Evolutionary conservation across 2,329 filamentous ascomycete genomes (phyloP).

Genomic region (Aschersonia sp.): DNA sequence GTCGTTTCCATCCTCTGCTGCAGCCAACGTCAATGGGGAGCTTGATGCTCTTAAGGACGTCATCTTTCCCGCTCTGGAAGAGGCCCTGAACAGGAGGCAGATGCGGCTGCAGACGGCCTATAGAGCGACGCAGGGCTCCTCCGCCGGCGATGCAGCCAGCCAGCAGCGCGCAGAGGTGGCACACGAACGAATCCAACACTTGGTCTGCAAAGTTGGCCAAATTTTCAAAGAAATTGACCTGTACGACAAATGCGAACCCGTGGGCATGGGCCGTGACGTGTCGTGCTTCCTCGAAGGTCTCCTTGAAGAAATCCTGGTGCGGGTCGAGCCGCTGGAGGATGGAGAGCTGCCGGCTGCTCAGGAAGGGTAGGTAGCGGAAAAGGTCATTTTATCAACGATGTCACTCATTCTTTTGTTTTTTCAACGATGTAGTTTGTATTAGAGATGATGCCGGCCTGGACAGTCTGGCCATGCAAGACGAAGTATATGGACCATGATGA

Average conservation of each 20-base stretch:
- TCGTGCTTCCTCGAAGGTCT: conserved; percentile 82
- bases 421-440: not conserved
- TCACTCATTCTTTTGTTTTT: not conserved
- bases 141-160: conserved; percentile 37
- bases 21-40: conserved; percentile 48
- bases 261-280: conserved; percentile 88
- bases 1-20: conserved; percentile 41
- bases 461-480: no score
- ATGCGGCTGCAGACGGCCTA: conserved; percentile 41
- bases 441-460: no score
- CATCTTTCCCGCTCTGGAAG: conserved; percentile 82
- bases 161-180: conserved; percentile 55
- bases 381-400: not conserved
- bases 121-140: conserved; percentile 21
- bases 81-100: conserved; percentile 71
- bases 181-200: conserved; percentile 68
- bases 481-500: no score
- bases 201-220: conserved; percentile 71
- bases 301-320: conserved; percentile 82
- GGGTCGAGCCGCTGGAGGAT: conserved; percentile 79
- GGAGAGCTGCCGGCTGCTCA: conserved; percentile 27
- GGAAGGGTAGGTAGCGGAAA: no score
- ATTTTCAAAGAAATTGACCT: conserved; percentile 84
- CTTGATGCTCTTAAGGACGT: conserved; percentile 82
- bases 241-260: conserved; percentile 71